Evolutionary conservation across 331 rosid genomes (phyloP).

Genomic region (Ulmus americana): DNA sequence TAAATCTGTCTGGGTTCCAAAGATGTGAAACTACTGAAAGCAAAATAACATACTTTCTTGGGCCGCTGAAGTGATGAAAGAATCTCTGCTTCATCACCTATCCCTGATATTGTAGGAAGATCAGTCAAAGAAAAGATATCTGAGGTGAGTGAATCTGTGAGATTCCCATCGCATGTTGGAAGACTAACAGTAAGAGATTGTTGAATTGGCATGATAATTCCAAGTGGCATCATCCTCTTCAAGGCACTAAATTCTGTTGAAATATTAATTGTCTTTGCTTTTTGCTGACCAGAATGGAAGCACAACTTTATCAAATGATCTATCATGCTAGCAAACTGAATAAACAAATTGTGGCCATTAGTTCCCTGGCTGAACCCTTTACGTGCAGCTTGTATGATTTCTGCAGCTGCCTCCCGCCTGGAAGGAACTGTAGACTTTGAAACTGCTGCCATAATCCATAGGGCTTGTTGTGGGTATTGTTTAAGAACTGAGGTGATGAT

Average conservation of each 20-base stretch:
- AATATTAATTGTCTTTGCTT: constrained; percentile 66
- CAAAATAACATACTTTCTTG: constrained; percentile 57
- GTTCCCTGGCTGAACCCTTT: constrained; percentile 65
- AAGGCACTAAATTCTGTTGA: constrained; percentile 83
- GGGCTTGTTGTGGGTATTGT: constrained; percentile 81
- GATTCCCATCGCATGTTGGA: constrained; percentile 64
- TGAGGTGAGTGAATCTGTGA: constrained; percentile 45
- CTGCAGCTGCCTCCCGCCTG: constrained; percentile 89
- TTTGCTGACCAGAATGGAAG: constrained; percentile 85
- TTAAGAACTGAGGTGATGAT: constrained; percentile 76
- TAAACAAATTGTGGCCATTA: constrained; percentile 62
- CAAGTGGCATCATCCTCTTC: constrained; percentile 98
- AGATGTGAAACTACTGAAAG: constrained; percentile 13
- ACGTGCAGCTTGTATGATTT: constrained; percentile 82
- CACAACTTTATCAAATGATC: constrained; percentile 90
- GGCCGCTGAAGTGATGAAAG: constrained; percentile 97
- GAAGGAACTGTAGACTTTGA: constrained; percentile 90
- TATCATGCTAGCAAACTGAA: constrained; percentile 75
- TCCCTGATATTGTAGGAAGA: constrained; percentile 87
- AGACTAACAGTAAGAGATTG: constrained; percentile 86
- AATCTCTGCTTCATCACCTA: constrained; percentile 92
- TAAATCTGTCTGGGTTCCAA: not conserved
- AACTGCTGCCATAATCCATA: constrained; percentile 99
- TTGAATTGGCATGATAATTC: constrained; percentile 88
- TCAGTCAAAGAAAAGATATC: constrained; percentile 73